These are phyloP conservation scores for Aureobasidium lini DNA, from an alignment of 2,329 filamentous ascomycete species.

Conservation along the genomic window DNA sequence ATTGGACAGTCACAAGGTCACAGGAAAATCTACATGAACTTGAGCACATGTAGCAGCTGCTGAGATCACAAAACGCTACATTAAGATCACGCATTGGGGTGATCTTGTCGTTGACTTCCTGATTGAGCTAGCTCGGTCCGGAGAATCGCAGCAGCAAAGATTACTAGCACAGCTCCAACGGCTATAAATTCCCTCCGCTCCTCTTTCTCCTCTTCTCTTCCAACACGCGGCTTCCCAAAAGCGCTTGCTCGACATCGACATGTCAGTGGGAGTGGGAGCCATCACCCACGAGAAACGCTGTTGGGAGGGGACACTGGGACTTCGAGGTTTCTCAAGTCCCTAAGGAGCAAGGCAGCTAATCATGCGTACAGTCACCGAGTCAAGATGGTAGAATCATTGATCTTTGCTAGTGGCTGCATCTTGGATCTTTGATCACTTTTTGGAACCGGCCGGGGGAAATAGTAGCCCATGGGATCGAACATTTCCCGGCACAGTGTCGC, in stretches of 20 bases:
- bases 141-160: no score
- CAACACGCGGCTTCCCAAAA: background rate
- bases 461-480: background rate
- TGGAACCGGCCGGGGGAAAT: background rate
- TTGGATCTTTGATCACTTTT: background rate
- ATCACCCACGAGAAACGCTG: background rate
- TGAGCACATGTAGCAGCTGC: no score
- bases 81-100: no score
- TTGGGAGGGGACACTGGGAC: background rate
- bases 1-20: no score
- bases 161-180: no score
- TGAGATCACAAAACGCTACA: no score
- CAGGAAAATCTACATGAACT: no score
- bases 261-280: background rate
- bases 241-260: background rate
- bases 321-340: background rate
- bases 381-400: background rate
- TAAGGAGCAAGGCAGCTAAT: background rate
- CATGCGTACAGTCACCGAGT: no score
- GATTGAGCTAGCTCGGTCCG: no score
- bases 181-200: no score
- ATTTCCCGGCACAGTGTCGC: conserved; percentile 55
- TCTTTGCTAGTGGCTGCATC: background rate
- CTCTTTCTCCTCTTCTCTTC: background rate
- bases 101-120: no score